Base-by-base conservation (phyloP, 495 filamentous ascomycete species). In the Hyaloscypha finlandica region DNA sequence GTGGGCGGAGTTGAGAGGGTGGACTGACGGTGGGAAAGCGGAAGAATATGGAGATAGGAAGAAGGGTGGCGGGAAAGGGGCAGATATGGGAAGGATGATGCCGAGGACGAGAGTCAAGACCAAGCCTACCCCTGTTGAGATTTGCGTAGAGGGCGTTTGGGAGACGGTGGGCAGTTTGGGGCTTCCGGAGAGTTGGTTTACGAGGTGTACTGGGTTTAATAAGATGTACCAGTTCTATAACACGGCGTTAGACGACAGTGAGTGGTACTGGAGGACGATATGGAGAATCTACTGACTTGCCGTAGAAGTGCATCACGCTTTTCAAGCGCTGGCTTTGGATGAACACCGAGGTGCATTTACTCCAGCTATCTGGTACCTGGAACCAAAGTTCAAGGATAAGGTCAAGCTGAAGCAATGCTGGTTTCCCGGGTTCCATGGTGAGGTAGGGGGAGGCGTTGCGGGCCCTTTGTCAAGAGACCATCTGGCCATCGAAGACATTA, bases 321-420 rank as follows among this genome's bases (percentile, higher is more conserved):
- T 91, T 68, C 89, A 92, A 68, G 89, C 89, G 0, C 81, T 92
- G 22, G 88, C 88, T 0, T 75, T 92, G 2, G 88, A 92, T 69
- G 89, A 92, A 74, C 78, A 81, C 54, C 84, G 89, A n/a, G 76
- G 77, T 6, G 82, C 87, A 0, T 92, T 90, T 64, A 78, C 81
- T 6, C 66, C 66, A 19, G 37, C 60, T 2, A 30, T 68, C 20
- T 68, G 66, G 66, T 52, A 45, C 12, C n/a, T 57, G 1, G n/a
- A 20, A 14, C 56, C 56, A 33, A 90, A 86, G 86, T 76, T 79
- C 63, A 74, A 74, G 6, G 70, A 66, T 14, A 66, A 65, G 2
- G 70, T 75, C 19, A 71, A 76, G 64, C 79, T 91, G n/a, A 80
- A 83, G 29, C 89, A 92, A 73, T 86, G 88, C 57, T 92, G 89